These are phyloP conservation scores for Dacryopinax primogenitus DNA, from an alignment of 768 basidiomycete species.

Conservation along the genomic window DNA sequence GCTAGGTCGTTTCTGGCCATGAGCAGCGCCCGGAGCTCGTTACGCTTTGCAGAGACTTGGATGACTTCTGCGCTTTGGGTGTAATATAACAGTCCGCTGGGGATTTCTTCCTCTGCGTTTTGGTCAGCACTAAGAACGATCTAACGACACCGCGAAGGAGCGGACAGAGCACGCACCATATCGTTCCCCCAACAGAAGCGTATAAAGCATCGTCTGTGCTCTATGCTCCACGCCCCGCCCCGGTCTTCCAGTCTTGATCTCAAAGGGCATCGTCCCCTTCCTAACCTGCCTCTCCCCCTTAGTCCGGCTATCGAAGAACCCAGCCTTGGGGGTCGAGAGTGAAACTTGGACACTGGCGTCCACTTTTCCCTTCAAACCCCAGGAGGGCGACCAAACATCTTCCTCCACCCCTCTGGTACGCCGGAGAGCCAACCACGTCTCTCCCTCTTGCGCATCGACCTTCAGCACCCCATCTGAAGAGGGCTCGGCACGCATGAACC, in stretches of 20 bases:
- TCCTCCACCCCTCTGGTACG: constrained; percentile 51
- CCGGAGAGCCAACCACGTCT: neutral
- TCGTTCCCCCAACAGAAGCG: constrained; percentile 77
- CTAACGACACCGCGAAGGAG: neutral
- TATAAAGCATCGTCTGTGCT: constrained; percentile 96
- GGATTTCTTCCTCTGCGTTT: constrained; percentile 47
- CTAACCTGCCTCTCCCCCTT: constrained; percentile 19
- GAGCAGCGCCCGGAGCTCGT: constrained; percentile 79
- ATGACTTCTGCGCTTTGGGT: constrained; percentile 83
- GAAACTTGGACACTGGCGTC: constrained; percentile 74
- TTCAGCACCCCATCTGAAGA: neutral
- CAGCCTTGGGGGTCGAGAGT: constrained; percentile 36
- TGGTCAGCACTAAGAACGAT: neutral
- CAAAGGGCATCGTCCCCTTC: constrained; percentile 55
- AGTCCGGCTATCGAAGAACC: neutral
- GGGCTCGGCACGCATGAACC: constrained; percentile 40
- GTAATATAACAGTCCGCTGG: constrained; percentile 81
- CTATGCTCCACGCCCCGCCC: constrained; percentile 78
- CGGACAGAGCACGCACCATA: constrained; percentile 36
- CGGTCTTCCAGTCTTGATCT: constrained; percentile 88
- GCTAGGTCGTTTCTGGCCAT: constrained; percentile 74
- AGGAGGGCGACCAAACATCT: constrained; percentile 92
- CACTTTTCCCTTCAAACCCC: constrained; percentile 89
- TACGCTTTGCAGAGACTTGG: constrained; percentile 60
- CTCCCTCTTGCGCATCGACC: neutral